A percentile compares a stretch with the other conserved stretches of the same genome.
phyloP scores from a whole-genome alignment of 225 moss, liverwort and hornwort genomes.

The Physcomitrium patens region DNA sequence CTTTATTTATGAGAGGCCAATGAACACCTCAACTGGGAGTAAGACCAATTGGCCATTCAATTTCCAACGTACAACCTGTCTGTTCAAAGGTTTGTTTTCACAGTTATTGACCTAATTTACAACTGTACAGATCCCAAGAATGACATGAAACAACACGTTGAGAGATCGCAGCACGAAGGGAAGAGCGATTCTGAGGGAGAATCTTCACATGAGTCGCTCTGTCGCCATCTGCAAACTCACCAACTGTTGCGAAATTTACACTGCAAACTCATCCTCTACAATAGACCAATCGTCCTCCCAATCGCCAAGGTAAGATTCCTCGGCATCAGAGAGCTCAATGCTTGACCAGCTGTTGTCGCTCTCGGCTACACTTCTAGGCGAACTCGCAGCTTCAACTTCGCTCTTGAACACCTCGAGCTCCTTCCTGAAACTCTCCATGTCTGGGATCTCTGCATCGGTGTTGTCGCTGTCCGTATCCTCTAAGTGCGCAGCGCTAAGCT shows the following conservation, averaged over 20 bases:
- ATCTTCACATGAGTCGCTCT: too few relatives aligned
- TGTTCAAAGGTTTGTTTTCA: neutral
- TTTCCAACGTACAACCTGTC: neutral
- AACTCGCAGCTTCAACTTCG: slow-evolving; percentile 14
- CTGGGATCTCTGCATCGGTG: neutral
- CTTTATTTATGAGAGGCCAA: neutral
- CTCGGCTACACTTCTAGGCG: slow-evolving; percentile 19
- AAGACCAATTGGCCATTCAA: neutral
- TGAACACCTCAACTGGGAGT: neutral
- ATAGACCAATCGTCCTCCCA: slow-evolving; percentile 32
- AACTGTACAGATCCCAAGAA: neutral
- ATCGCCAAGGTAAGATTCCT: slow-evolving; percentile 5
- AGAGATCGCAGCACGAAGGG: neutral
- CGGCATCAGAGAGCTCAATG: slow-evolving; percentile 24
- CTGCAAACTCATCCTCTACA: slow-evolving; percentile 16
- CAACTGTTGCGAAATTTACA: neutral
- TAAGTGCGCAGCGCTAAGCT: too few relatives aligned
- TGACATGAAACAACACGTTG: neutral
- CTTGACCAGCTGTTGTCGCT: slow-evolving; percentile 31
- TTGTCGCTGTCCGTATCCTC: slow-evolving; percentile 13
- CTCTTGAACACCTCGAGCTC: slow-evolving; percentile 31
- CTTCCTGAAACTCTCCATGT: slow-evolving; percentile 22
- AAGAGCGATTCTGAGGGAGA: neutral
- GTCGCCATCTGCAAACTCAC: too few relatives aligned
- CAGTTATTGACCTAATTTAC: neutral